Percentiles rank a stretch among this genome's conserved stretches.
These are phyloP conservation scores for Cucurbita argyrosperma DNA, from an alignment of 306 rosid species.

Conservation along the genomic window DNA sequence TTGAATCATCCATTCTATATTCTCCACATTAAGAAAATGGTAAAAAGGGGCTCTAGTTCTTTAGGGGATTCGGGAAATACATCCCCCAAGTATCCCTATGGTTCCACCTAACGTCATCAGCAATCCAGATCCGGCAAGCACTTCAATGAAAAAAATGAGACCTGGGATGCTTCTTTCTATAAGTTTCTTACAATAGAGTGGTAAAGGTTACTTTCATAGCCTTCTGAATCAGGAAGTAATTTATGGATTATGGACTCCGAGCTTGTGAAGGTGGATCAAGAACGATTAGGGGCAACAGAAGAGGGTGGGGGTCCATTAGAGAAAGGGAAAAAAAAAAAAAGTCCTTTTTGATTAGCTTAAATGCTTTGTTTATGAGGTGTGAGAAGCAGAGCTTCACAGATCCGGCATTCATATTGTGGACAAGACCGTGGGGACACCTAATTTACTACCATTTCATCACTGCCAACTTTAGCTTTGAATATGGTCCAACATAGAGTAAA, in stretches of 20 bases:
- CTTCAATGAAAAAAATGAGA: neutral
- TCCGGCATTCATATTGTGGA: conserved; percentile 8
- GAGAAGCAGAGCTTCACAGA: conserved; percentile 1
- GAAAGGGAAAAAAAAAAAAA: neutral
- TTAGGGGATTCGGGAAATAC: neutral
- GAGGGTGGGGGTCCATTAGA: neutral
- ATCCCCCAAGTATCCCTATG: neutral
- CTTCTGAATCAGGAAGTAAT: conserved; percentile 4
- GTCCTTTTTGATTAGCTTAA: neutral
- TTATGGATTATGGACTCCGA: conserved; percentile 4
- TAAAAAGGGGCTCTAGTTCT: neutral
- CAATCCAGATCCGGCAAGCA: conserved; percentile 1
- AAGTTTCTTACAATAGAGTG: conserved; percentile 1
- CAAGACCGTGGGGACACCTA: conserved; percentile 7
- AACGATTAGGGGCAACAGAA: neutral
- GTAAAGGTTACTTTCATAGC: neutral
- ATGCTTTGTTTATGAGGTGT: conserved; percentile 12
- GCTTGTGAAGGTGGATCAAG: neutral
- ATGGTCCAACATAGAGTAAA: conserved; percentile 12
- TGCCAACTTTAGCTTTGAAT: conserved; percentile 11
- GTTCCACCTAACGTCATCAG: conserved; percentile 1
- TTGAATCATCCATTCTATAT: neutral
- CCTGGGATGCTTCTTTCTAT: neutral
- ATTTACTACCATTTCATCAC: conserved; percentile 5
- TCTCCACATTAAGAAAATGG: neutral